Evolutionary conservation across 1,284 basidiomycete genomes (phyloP).

Genomic region (Ustilago tritici): DNA sequence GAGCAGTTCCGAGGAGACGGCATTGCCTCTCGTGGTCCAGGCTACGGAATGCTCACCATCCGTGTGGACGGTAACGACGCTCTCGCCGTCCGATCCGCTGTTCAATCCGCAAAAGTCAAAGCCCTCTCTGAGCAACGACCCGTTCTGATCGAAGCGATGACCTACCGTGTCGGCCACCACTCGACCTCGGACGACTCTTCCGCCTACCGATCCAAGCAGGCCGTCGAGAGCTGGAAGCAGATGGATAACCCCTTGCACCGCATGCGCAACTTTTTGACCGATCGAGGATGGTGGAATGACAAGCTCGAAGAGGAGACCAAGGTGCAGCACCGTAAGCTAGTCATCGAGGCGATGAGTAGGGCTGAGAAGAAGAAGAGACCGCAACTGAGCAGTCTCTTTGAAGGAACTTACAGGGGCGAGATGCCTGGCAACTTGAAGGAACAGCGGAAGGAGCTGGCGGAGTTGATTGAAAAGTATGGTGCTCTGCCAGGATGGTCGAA

Average conservation of each 20-base stretch:
- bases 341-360: slow-evolving; percentile 81
- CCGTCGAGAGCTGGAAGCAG: slow-evolving; percentile 62
- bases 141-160: slow-evolving; percentile 81
- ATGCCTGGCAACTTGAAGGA: slow-evolving; percentile 76
- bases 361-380: slow-evolving; percentile 81
- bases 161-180: slow-evolving; percentile 82
- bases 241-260: slow-evolving; percentile 86
- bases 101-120: slow-evolving; percentile 80
- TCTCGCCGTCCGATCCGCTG: slow-evolving; percentile 84
- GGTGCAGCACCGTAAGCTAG: slow-evolving; percentile 78
- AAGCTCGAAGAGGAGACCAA: slow-evolving; percentile 81
- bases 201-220: slow-evolving; percentile 75
- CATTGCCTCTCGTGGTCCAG: slow-evolving; percentile 81
- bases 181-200: slow-evolving; percentile 94
- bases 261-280: slow-evolving; percentile 81
- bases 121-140: slow-evolving; percentile 81
- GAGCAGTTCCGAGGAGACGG: slow-evolving; percentile 78
- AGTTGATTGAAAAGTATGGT: slow-evolving; percentile 85
- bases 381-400: slow-evolving; percentile 83
- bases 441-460: slow-evolving; percentile 82
- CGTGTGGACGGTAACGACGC: slow-evolving; percentile 93
- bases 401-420: slow-evolving; percentile 78
- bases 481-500: slow-evolving; percentile 82
- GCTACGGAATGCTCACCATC: slow-evolving; percentile 79
- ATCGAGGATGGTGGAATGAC: slow-evolving; percentile 84